Base-by-base conservation (phyloP, 495 filamentous ascomycete species). In the Monascus purpureus region DNA sequence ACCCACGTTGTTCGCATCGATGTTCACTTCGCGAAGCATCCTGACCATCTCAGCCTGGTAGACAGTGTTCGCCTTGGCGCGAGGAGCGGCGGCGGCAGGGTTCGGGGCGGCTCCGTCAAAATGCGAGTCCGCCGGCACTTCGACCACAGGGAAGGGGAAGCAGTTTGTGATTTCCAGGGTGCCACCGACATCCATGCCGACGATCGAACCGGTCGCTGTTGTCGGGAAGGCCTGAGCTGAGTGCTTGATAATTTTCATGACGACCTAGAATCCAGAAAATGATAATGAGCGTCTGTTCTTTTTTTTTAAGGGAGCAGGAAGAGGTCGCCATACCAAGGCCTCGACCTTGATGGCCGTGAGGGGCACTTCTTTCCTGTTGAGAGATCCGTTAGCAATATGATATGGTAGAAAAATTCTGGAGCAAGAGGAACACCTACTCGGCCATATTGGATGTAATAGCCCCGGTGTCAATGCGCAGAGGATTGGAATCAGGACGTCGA, bases 21-120 rank as follows among this genome's bases (percentile, higher is more conserved):
- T 82, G 52, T 97, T 97, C 44, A 97, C 92, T 57, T 95, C 92
- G 49, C 86, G 75, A 23, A 97, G 67, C 56, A 85, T 87, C 42
- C 82, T 80, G 53, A 97, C 86, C 90, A 96, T 96, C 60, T 97
- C 92, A 38, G 77, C 80, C 62, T 94, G 87, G 57, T 97, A 97
- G 37, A 61, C 63, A 11, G 73, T 67, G 52, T 93, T 95, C 29
- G 81, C 70, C 65, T 96, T 97, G 13, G 85, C 77, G 33, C 90
- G 74, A 36, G 90, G 90, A 22, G 92, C 90, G 8, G 82, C 81
- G 17, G 84, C 81, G 6, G 90, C 87, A 6, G 82, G 61, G 46
- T 78, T 79, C 23, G 80, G 77, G 7, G 80, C 63, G 40, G 72
- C 61, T 37, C 76, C 75, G 56, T 82, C 82, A 52, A 82, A 81